Evolutionary conservation across 2,329 filamentous ascomycete genomes (phyloP).

Genomic region (Zalaria sp.): DNA sequence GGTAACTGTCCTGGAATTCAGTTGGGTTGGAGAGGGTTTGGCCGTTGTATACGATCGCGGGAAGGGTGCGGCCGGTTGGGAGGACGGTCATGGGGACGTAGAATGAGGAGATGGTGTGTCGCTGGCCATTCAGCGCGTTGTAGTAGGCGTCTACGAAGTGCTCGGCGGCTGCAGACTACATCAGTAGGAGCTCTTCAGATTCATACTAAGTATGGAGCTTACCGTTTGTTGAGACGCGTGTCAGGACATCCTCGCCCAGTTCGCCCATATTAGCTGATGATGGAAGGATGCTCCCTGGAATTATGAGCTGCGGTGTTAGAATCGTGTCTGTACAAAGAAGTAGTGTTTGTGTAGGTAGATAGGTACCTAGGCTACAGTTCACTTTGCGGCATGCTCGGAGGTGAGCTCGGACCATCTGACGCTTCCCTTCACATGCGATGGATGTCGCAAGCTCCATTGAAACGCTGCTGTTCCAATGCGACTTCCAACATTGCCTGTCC

Average conservation of each 20-base stretch:
- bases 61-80: slow-evolving; percentile 36
- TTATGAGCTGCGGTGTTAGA: no score
- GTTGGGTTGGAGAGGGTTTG: slow-evolving; percentile 46
- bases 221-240: slow-evolving; percentile 8
- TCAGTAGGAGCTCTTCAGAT: background rate
- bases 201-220: background rate
- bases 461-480: slow-evolving; percentile 1
- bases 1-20: slow-evolving; percentile 55
- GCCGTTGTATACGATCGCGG: slow-evolving; percentile 72
- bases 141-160: slow-evolving; percentile 65
- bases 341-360: no score
- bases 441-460: background rate
- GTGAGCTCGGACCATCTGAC: no score
- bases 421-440: background rate
- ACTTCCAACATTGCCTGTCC: background rate
- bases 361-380: no score
- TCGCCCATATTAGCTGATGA: background rate
- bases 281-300: background rate
- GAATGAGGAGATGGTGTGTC: slow-evolving; percentile 47
- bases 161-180: slow-evolving; percentile 40
- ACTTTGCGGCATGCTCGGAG: no score
- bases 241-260: slow-evolving; percentile 5
- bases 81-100: slow-evolving; percentile 49
- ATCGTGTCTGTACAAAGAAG: no score
- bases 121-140: slow-evolving; percentile 49